These are phyloP conservation scores for Pelargonium cotyledonis DNA, from an alignment of 441 rosid species.

Conservation along the genomic window DNA sequence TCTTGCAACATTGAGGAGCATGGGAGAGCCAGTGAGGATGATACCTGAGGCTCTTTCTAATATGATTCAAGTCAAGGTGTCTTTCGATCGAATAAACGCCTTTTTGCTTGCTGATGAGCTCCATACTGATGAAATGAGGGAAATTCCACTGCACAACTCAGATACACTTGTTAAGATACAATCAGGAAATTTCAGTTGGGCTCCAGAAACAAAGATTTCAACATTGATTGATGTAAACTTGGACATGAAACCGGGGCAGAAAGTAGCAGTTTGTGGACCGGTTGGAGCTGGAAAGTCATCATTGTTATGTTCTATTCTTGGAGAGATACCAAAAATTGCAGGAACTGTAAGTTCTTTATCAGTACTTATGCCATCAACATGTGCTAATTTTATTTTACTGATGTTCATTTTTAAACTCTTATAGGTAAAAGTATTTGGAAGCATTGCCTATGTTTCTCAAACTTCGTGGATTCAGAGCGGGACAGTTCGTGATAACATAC, in stretches of 20 bases:
- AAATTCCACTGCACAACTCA: conserved; percentile 20
- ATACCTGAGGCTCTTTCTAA: conserved; percentile 76
- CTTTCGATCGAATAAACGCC: conserved; percentile 57
- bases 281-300: conserved; percentile 92
- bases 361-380: too few relatives aligned
- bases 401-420: conserved; percentile 6
- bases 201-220: conserved; percentile 36
- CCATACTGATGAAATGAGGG: conserved; percentile 29
- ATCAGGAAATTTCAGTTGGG: conserved; percentile 73
- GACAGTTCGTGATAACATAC: conserved; percentile 67
- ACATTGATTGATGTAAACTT: conserved; percentile 43
- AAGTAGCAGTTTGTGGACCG: conserved; percentile 76
- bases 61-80: conserved; percentile 74
- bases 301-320: conserved; percentile 58
- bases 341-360: conserved; percentile 81
- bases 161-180: conserved; percentile 37
- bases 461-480: conserved; percentile 96
- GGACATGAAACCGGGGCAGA: conserved; percentile 44
- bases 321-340: conserved; percentile 67
- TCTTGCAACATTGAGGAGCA: conserved; percentile 64
- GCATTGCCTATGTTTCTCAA: conserved; percentile 82
- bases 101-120: conserved; percentile 73
- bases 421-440: conserved; percentile 55
- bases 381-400: background rate
- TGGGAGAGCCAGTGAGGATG: conserved; percentile 69